These are phyloP conservation scores for Nemania serpens DNA, from an alignment of 2,329 filamentous ascomycete genomes.

Conservation along the genomic window DNA sequence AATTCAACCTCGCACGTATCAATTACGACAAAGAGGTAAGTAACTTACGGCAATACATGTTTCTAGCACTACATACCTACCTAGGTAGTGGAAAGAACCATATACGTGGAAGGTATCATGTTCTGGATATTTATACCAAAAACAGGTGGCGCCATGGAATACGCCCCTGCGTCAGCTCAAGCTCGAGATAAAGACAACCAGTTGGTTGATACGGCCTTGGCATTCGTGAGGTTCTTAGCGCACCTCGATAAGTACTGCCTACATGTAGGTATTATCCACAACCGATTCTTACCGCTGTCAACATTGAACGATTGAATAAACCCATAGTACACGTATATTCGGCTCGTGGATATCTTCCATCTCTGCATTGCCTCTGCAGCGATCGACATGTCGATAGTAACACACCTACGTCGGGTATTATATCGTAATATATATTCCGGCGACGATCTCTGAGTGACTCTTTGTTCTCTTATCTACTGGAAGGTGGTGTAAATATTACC, in stretches of 20 bases:
- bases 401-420: neutral
- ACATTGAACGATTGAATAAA: no score
- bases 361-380: no score
- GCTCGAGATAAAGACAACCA: slow-evolving; percentile 20
- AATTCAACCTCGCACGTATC: neutral
- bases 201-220: slow-evolving; percentile 12
- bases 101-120: neutral
- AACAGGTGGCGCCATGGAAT: slow-evolving; percentile 19
- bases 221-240: neutral
- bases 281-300: no score
- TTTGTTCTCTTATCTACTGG: neutral
- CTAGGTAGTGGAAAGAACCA: no score
- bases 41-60: no score
- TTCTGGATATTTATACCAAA: neutral
- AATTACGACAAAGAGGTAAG: neutral
- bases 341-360: no score
- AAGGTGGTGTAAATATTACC: neutral
- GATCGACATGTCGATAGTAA: no score
- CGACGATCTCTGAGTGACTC: neutral
- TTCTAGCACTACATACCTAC: no score
- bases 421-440: neutral
- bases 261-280: no score
- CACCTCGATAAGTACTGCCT: neutral
- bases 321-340: no score
- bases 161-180: slow-evolving; percentile 20